Evolutionary conservation across 306 rosid genomes (phyloP), one percentile per base, ranked within the genome.

Genomic region (Cucumis cinereus): DNA sequence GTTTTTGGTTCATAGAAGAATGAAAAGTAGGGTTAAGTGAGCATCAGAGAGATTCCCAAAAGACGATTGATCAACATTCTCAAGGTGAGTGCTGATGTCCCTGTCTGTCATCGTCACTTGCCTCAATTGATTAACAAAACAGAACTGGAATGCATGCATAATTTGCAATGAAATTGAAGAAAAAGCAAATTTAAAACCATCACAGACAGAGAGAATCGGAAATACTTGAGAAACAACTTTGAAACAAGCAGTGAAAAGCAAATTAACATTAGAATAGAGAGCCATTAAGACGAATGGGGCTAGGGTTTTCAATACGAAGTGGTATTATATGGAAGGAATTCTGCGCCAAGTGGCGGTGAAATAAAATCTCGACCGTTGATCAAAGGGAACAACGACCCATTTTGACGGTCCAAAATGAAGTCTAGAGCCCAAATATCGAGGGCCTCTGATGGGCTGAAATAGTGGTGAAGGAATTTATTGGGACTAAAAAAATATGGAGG

Each of bases 1-100:
- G 30, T 10, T 66, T 20, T 19, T 19, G 16, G 16, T 66, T 45
- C 14, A 64, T 9, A 64, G 36, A 16, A 19, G 9, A 10, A 19
- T 38, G 55, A 36, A 22, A 33, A 33, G 10, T 17, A 1, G n/a
- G 61, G 10, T 15, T 10, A 5, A 30, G 17, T 16, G 45, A 62
- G 91, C 90, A 87, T 88, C 90, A 79, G 89, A 86, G 86, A 89
- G 85, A 89, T 87, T 91, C 93, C 93, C 88, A 86, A 47, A 5
- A 15, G 86, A 90, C 88, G 74, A 82, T 70, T 80, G 87, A 84
- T 26, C 93, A 87, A 67, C 96, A 88, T 75, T 24, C 88, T 75
- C 52, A 50, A 23, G n/a, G 0, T 54, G 77, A 81, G 85, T 72
- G 12, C 94, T 84, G 89, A 87, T 85, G 91, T 85, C 89, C 88